phyloP scores from a whole-genome alignment of 345 rosid species.

The Cardamine resedifolia region DNA sequence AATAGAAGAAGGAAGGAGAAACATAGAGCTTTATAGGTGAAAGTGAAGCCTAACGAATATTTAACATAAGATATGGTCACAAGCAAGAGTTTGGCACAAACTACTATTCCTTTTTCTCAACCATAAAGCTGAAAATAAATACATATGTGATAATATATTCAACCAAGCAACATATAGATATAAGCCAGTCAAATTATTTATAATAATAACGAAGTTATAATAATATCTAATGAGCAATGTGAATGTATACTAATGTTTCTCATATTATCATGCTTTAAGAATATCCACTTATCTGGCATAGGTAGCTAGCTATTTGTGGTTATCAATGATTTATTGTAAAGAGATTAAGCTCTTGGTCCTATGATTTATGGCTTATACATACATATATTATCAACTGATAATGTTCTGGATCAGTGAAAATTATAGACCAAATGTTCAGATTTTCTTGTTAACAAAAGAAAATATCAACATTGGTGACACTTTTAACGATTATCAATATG shows the following conservation, averaged over 20 bases:
- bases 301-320: not conserved
- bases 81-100: slow-evolving; percentile 31
- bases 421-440: not conserved
- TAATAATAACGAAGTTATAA: too few species aligned
- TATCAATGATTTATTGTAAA: not conserved
- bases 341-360: not conserved
- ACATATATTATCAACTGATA: not conserved
- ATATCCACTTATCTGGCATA: not conserved
- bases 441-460: not conserved
- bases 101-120: slow-evolving; percentile 13
- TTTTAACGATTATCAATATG: not conserved
- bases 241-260: not conserved
- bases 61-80: slow-evolving; percentile 17
- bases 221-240: too few species aligned
- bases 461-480: not conserved
- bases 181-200: not conserved
- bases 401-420: not conserved
- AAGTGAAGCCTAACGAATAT: slow-evolving; percentile 27
- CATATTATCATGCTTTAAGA: not conserved
- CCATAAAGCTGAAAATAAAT: slow-evolving; percentile 8
- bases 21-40: slow-evolving; percentile 32
- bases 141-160: slow-evolving; percentile 1
- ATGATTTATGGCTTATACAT: not conserved
- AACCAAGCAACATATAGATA: not conserved
- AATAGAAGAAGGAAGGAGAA: slow-evolving; percentile 30